Evolutionary conservation across 169 alveolate species (phyloP), one percentile per base, ranked within the genome.

Genomic region (Plasmodium relictum): DNA sequence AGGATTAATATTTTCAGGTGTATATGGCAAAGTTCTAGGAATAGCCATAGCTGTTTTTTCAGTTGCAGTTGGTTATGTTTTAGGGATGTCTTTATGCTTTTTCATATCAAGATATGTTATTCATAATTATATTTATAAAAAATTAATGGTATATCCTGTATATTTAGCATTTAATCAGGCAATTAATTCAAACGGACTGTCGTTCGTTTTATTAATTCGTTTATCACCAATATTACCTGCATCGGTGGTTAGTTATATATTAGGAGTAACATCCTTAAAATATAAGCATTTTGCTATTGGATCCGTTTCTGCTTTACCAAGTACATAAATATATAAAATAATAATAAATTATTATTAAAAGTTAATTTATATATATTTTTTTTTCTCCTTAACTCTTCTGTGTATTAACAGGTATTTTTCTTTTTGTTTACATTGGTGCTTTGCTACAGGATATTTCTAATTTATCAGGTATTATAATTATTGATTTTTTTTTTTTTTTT

Each of bases 151-250:
- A 0, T 86, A 86, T 71, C 92, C 92, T 18, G 70, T 86, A 59
- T 86, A 86, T 65, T n/a, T 86, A 63, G 92, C 92, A 45, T 86
- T 86, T 71, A 72, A 86, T 66, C 92, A 86, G 59, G 87, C 92
- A 12, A 86, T 86, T 45, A 72, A 86, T 37, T 41, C 92, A n/a
- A 86, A 86, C 26, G 92, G 92, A 20, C 26, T 86, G 6, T 86
- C 92, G 8, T 86, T 86, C 24, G 92, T 86, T 39, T 59, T 86
- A n/a, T 31, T 86, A 24, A 86, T 86, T 71, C 92, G 92, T 86
- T 45, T 86, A 39, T 86, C 92, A 18, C 92, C 92, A 12, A 86
- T 86, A 54, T 31, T 86, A n/a, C 92, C 92, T 6, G 92, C 92
- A 65, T 58, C 92, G 0, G 70, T 86, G 5, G 92, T 86, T 61